These are phyloP conservation scores for Paecilomyces fulvus DNA, from an alignment of 2,329 filamentous ascomycete species.

Conservation along the genomic window DNA sequence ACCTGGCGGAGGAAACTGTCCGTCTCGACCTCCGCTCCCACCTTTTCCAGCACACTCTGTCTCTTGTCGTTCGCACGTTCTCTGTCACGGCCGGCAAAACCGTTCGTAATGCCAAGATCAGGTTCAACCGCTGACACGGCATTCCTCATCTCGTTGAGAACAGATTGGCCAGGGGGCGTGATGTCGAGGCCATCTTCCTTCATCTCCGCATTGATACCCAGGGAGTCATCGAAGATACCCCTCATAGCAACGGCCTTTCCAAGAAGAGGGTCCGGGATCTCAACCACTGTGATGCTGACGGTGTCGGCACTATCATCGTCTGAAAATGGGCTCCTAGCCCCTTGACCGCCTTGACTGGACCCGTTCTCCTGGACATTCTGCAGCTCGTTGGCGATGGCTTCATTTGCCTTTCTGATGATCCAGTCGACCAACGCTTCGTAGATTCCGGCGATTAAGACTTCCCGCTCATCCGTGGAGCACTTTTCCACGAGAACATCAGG, in stretches of 20 bases:
- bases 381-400: constrained; percentile 70
- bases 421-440: constrained; percentile 95
- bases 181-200: constrained; percentile 87
- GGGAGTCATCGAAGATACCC: constrained; percentile 83
- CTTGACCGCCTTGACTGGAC: constrained; percentile 55
- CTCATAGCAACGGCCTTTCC: constrained; percentile 85
- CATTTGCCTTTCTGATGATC: constrained; percentile 83
- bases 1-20: constrained; percentile 76
- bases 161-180: constrained; percentile 63
- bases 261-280: constrained; percentile 69
- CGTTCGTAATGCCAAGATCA: constrained; percentile 67
- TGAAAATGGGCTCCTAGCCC: constrained; percentile 55
- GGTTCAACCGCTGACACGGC: constrained; percentile 68
- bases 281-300: constrained; percentile 80
- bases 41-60: constrained; percentile 76
- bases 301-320: constrained; percentile 70
- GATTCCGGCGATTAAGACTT: constrained; percentile 71
- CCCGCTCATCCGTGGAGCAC: constrained; percentile 75
- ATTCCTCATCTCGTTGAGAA: constrained; percentile 77
- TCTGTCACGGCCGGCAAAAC: constrained; percentile 59
- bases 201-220: constrained; percentile 95
- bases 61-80: constrained; percentile 74
- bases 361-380: constrained; percentile 55
- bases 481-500: constrained; percentile 71
- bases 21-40: constrained; percentile 70